A percentile compares a stretch with the other conserved stretches of the same genome.
These are phyloP conservation scores for Arthroderma sp. DNA, from an alignment of 2,329 filamentous ascomycete genomes.

Conservation along the genomic window DNA sequence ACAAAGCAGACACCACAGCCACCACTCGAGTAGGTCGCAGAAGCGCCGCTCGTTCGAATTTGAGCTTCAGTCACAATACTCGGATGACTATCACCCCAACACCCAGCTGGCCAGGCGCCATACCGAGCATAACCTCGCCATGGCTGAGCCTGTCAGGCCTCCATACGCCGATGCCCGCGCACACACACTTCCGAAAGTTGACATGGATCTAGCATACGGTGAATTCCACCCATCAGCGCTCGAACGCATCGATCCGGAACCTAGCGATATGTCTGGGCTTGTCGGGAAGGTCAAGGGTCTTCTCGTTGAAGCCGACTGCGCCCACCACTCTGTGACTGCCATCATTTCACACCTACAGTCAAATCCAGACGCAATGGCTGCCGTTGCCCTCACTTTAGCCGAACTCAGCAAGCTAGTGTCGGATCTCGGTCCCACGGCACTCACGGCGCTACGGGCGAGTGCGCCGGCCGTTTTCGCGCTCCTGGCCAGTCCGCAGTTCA, in stretches of 20 bases:
- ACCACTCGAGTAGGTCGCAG: conserved; percentile 23
- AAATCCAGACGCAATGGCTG: conserved; percentile 83
- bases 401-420: conserved; percentile 73
- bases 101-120: conserved; percentile 27
- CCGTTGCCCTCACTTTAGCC: conserved; percentile 81
- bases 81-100: conserved; percentile 9
- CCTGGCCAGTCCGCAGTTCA: conserved; percentile 80
- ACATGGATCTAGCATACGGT: conserved; percentile 88
- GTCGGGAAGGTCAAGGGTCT: conserved; percentile 64
- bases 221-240: conserved; percentile 56
- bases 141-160: conserved; percentile 9
- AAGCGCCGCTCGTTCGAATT: conserved; percentile 20
- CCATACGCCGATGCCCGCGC: conserved; percentile 18
- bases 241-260: conserved; percentile 36
- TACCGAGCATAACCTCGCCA: conserved; percentile 26
- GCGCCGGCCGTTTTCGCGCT: conserved; percentile 80
- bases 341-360: conserved; percentile 71
- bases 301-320: conserved; percentile 75
- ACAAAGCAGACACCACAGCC: conserved; percentile 12
- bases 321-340: conserved; percentile 69
- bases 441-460: conserved; percentile 62
- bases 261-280: conserved; percentile 54
- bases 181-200: conserved; percentile 40
- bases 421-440: conserved; percentile 73
- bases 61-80: conserved; percentile 9